Conservation (phyloP, 306 rosid species). For the Malus asiatica region DNA sequence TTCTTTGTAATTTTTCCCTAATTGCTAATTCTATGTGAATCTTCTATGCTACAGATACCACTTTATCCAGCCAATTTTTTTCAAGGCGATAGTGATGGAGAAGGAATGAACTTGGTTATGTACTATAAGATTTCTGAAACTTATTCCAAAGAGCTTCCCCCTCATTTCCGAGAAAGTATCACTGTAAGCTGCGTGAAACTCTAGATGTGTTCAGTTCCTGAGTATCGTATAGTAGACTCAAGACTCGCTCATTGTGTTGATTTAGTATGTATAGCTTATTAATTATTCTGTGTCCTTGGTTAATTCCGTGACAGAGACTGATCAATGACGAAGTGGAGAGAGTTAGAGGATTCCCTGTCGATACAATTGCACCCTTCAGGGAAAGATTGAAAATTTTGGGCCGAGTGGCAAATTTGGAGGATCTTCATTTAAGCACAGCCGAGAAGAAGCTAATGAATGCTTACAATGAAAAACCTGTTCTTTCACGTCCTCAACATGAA, state of each 20-base stretch:
- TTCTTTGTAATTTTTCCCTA: not conserved
- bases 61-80: constrained; percentile 71
- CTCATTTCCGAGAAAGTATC: constrained; percentile 59
- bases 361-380: constrained; percentile 74
- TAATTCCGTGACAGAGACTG: constrained; percentile 52
- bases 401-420: constrained; percentile 67
- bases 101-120: constrained; percentile 85
- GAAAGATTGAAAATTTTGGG: constrained; percentile 91
- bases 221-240: not conserved
- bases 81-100: constrained; percentile 90
- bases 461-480: constrained; percentile 94
- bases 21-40: constrained; percentile 1
- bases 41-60: constrained; percentile 64
- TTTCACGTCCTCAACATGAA: constrained; percentile 96
- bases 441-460: constrained; percentile 90
- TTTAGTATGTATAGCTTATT: not conserved
- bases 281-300: constrained; percentile 2
- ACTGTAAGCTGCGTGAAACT: constrained; percentile 45
- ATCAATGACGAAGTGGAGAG: constrained; percentile 95
- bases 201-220: not conserved
- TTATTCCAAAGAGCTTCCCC: constrained; percentile 67
- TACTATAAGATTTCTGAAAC: constrained; percentile 80
- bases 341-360: constrained; percentile 88
- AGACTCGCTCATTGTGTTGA: not conserved
- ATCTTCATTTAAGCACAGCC: constrained; percentile 63